These are phyloP conservation scores for Entomortierella parvispora DNA, from an alignment of 192 early-diverging fungal genomes.

Conservation along the genomic window DNA sequence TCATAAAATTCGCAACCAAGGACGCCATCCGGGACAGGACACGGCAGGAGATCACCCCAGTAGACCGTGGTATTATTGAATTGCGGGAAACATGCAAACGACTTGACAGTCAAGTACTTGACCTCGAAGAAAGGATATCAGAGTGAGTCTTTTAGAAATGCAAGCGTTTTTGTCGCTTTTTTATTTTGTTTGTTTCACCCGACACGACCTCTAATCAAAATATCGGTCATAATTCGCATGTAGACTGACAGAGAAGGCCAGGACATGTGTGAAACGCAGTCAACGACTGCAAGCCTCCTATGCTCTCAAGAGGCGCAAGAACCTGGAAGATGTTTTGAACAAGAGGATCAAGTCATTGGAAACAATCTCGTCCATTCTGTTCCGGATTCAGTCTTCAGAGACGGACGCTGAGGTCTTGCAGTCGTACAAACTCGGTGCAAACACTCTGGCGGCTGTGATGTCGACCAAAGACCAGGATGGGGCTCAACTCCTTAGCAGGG, in stretches of 20 bases:
- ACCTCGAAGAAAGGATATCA: constrained; percentile 64
- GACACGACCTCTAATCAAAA: background rate
- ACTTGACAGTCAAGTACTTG: constrained; percentile 64
- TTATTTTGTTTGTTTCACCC: background rate
- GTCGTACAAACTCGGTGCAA: constrained; percentile 68
- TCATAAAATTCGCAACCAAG: constrained; percentile 48
- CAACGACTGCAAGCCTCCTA: constrained; percentile 66
- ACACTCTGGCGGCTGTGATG: constrained; percentile 63
- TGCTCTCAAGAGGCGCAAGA: constrained; percentile 63
- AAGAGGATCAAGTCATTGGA: constrained; percentile 66
- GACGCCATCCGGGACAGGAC: constrained; percentile 24
- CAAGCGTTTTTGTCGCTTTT: background rate
- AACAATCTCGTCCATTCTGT: constrained; percentile 67
- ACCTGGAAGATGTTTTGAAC: constrained; percentile 61
- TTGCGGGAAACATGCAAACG: constrained; percentile 61
- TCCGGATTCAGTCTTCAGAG: constrained; percentile 71
- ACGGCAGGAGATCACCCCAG: constrained; percentile 57
- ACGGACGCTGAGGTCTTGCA: constrained; percentile 70
- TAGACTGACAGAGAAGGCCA: constrained; percentile 54
- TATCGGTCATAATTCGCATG: background rate
- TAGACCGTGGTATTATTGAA: constrained; percentile 67
- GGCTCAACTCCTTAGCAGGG: constrained; percentile 49
- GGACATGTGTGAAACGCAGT: constrained; percentile 48
- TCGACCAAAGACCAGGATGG: constrained; percentile 31
- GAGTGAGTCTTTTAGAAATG: constrained; percentile 50